Evolutionary conservation across 2,329 filamentous ascomycete species (phyloP), one percentile per base, ranked within the genome.

Genomic region (Neofusicoccum umdonicola): DNA sequence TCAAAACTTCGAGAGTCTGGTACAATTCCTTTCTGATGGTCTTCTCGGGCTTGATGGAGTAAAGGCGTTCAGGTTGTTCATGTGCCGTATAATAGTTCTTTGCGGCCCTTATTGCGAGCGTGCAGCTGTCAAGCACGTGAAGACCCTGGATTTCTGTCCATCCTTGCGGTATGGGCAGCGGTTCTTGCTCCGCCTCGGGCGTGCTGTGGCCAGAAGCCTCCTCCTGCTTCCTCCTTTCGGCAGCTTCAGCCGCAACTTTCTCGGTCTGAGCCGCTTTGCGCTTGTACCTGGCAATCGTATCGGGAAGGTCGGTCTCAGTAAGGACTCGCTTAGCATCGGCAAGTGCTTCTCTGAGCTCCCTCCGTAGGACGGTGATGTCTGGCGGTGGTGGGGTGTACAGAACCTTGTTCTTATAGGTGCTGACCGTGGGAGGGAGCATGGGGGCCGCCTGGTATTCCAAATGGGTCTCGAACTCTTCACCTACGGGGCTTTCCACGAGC

Each of bases 41-140:
- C 67, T 90, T 91, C 76, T 99, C 95, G 0, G 92, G 88, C 77
- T 92, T 93, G 78, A 98, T 96, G 34, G 90, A 82, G 72, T 95
- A 92, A 17, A 98, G 82, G 42, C 91, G 88, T 70, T 95, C 90
- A 1, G 93, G 92, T 62, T 93, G 85, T 72, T 96, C 91, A 74
- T 98, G 95, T 3, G 92, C 87, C 0, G 93, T 97, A 78, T 99
- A 98, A 80, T 98, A 99, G 71, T 96, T 89, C 79, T 96, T 97
- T 60, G 95, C 95, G 1, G 94, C 93, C 61, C 93, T 88, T 69
- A 99, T 98, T n/a, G 94, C 94, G 62, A 98, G 83, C 0, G 95
- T 99, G 74, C 95, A 90, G 62, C 96, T 88, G 75, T 98, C 94
- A 64, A 98, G 85, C 42, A 99, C 87, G 72, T 96, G 91, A 82